Conservation (phyloP, 2,329 filamentous ascomycete species). For the Tolypocladium cylindrosporum region DNA sequence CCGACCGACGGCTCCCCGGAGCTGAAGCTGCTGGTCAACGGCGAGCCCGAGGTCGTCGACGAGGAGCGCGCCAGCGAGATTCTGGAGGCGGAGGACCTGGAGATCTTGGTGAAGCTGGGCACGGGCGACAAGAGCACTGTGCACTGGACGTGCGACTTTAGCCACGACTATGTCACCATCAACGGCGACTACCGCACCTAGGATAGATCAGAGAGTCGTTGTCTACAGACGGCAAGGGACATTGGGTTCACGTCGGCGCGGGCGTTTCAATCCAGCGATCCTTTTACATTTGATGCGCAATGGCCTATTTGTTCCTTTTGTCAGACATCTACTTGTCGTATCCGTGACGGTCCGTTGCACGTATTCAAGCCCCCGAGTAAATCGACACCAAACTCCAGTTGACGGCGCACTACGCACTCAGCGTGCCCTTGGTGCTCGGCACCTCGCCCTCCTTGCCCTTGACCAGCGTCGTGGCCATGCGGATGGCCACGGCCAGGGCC, state of each 20-base stretch:
- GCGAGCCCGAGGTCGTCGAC: slow-evolving; percentile 71
- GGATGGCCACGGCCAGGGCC: slow-evolving; percentile 79
- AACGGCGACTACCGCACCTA: slow-evolving; percentile 60
- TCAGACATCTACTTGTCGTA: not conserved
- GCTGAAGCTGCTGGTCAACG: slow-evolving; percentile 66
- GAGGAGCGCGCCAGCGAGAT: slow-evolving; percentile 70
- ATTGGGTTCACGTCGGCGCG: not conserved
- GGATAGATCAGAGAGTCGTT: not conserved
- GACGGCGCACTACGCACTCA: slow-evolving; percentile 44
- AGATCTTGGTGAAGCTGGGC: slow-evolving; percentile 66
- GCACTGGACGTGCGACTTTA: slow-evolving; percentile 83
- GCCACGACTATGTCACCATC: slow-evolving; percentile 67
- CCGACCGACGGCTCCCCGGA: slow-evolving; percentile 68
- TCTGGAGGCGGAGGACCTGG: slow-evolving; percentile 65
- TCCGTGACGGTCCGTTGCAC: not conserved
- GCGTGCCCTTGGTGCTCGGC: slow-evolving; percentile 89
- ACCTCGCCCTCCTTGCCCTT: slow-evolving; percentile 83
- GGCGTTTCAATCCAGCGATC: not conserved
- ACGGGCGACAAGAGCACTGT: slow-evolving; percentile 58
- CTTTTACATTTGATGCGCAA: not conserved
- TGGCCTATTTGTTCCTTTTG: not conserved
- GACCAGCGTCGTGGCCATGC: slow-evolving; percentile 64
- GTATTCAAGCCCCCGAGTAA: not conserved
- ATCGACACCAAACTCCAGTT: not conserved
- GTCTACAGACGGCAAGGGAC: not conserved